Evolutionary conservation across 768 basidiomycete genomes (phyloP).

Genomic region (Phylloporus scabripes): DNA sequence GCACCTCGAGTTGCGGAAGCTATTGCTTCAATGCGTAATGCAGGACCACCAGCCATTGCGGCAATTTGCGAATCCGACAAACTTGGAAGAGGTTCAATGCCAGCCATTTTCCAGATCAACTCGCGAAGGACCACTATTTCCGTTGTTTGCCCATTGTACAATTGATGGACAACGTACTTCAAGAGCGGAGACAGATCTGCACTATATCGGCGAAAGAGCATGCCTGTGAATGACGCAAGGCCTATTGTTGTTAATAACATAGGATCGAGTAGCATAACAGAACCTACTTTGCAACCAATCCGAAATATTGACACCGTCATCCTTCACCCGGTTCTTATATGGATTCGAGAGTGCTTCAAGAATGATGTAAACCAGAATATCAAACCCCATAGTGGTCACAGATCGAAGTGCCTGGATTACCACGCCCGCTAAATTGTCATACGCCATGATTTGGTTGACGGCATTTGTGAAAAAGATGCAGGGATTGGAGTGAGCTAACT

Average conservation of each 20-base stretch:
- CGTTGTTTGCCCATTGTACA: constrained; percentile 74
- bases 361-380: constrained; percentile 83
- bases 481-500: constrained; percentile 92
- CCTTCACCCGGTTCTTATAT: constrained; percentile 75
- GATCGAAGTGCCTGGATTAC: constrained; percentile 87
- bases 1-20: constrained; percentile 77
- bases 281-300: constrained; percentile 89
- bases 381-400: constrained; percentile 90
- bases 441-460: constrained; percentile 92
- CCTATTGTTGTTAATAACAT: constrained; percentile 42
- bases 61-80: constrained; percentile 82
- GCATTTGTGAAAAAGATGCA: constrained; percentile 85
- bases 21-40: constrained; percentile 81
- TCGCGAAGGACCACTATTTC: constrained; percentile 92
- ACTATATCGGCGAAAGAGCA: constrained; percentile 82
- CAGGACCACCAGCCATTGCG: constrained; percentile 88
- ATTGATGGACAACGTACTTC: constrained; percentile 87
- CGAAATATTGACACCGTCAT: constrained; percentile 85
- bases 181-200: constrained; percentile 80
- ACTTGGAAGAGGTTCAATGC: constrained; percentile 85
- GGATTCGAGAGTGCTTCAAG: constrained; percentile 86
- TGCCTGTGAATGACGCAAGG: constrained; percentile 88
- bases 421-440: constrained; percentile 87
- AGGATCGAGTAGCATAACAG: constrained; percentile 1
- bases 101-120: constrained; percentile 92